phyloP scores from a whole-genome alignment of 108 stramenopile species.

The Cyclotella atomus region DNA sequence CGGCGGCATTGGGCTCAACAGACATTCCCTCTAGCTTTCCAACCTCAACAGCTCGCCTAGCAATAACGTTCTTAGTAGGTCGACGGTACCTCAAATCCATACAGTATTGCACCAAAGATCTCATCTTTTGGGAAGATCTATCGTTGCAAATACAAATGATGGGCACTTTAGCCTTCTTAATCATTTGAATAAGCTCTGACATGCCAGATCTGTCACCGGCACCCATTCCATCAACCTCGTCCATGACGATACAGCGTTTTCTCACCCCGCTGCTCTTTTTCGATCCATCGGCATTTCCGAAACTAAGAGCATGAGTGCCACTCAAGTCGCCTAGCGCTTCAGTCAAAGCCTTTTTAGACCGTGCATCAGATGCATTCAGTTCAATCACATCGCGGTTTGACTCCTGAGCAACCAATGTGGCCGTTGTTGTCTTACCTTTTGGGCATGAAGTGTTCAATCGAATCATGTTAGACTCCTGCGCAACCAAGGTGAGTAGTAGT shows the following conservation, averaged over 20 bases:
- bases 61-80: slow-evolving; percentile 81
- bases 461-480: too few species aligned
- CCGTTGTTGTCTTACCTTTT: slow-evolving; percentile 95
- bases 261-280: too few species aligned
- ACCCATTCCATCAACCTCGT: slow-evolving; percentile 99
- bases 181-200: slow-evolving; percentile 94
- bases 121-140: slow-evolving; percentile 89
- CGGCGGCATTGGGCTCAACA: slow-evolving; percentile 91
- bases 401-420: slow-evolving; percentile 83
- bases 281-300: too few species aligned
- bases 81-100: slow-evolving; percentile 89
- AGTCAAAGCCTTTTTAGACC: slow-evolving; percentile 84
- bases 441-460: too few species aligned
- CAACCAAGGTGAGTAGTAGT: too few species aligned
- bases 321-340: slow-evolving; percentile 79
- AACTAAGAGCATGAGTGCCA: slow-evolving; percentile 70
- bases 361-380: slow-evolving; percentile 96
- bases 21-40: slow-evolving; percentile 82
- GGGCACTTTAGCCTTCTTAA: slow-evolving; percentile 93
- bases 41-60: slow-evolving; percentile 80
- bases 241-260: slow-evolving; percentile 95
- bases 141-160: slow-evolving; percentile 99
- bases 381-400: slow-evolving; percentile 92
- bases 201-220: slow-evolving; percentile 94
- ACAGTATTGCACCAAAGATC: slow-evolving; percentile 90